Conservation (phyloP, 805 yeast genomes). For the Cyberlindnera meyerae region DNA sequence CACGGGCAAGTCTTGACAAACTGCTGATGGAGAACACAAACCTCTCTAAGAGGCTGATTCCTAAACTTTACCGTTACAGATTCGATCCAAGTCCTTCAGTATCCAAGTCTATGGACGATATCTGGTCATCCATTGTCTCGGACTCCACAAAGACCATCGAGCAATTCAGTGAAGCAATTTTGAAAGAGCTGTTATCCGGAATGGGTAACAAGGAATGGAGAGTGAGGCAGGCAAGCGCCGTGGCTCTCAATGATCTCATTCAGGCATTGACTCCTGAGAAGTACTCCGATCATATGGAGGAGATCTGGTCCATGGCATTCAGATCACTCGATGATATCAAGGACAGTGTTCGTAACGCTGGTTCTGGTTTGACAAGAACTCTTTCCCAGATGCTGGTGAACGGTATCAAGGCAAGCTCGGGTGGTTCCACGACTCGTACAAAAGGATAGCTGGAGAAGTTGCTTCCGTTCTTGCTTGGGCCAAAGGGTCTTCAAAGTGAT, state of each 20-base stretch:
- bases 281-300: constrained; percentile 50
- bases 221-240: constrained; percentile 79
- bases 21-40: constrained; percentile 49
- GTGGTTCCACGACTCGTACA: constrained; percentile 37
- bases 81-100: constrained; percentile 81
- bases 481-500: constrained; percentile 74
- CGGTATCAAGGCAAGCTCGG: constrained; percentile 44
- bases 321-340: constrained; percentile 91
- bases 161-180: constrained; percentile 51
- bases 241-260: constrained; percentile 65
- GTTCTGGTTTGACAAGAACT: constrained; percentile 58
- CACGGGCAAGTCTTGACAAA: constrained; percentile 68
- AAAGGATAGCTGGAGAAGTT: constrained; percentile 47
- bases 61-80: constrained; percentile 76
- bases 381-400: constrained; percentile 60
- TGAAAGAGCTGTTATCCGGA: constrained; percentile 57
- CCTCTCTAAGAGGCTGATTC: constrained; percentile 60
- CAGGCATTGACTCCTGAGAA: constrained; percentile 49
- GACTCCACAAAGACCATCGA: constrained; percentile 51
- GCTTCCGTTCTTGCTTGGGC: constrained; percentile 76
- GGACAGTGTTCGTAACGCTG: constrained; percentile 85
- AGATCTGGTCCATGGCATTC: constrained; percentile 84
- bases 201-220: constrained; percentile 91
- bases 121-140: constrained; percentile 70
- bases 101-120: constrained; percentile 77